A percentile compares a stretch with the other conserved stretches of the same genome.
phyloP scores from a whole-genome alignment of 805 yeast genomes.

The Spathaspora sp. region DNA sequence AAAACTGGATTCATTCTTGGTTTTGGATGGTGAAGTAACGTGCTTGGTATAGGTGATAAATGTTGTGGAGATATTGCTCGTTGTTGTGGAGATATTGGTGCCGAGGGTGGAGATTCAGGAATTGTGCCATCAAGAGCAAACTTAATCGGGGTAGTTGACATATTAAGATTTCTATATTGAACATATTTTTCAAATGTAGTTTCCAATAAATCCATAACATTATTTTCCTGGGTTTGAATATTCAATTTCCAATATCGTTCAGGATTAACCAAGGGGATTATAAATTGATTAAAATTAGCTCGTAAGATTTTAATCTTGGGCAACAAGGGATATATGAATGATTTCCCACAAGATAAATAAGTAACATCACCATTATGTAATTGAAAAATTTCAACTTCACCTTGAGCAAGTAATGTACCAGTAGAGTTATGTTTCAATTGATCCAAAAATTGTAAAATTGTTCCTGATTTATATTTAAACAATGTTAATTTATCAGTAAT shows the following conservation, averaged over 20 bases:
- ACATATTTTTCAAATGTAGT: slow-evolving; percentile 38
- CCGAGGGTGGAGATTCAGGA: slow-evolving; percentile 44
- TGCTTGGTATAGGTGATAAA: not conserved
- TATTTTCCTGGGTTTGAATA: slow-evolving; percentile 27
- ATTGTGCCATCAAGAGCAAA: slow-evolving; percentile 9
- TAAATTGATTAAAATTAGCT: slow-evolving; percentile 44
- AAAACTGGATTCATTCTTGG: not conserved
- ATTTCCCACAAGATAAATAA: slow-evolving; percentile 61
- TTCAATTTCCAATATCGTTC: slow-evolving; percentile 68
- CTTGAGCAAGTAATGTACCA: slow-evolving; percentile 58
- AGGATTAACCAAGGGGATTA: slow-evolving; percentile 69
- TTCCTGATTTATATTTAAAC: slow-evolving; percentile 28
- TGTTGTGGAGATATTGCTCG: not conserved
- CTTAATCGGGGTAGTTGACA: not conserved
- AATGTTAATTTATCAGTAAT: slow-evolving; percentile 35
- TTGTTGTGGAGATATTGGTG: slow-evolving; percentile 32
- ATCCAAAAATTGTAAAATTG: slow-evolving; percentile 29
- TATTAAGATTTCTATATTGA: slow-evolving; percentile 35
- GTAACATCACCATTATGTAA: slow-evolving; percentile 55
- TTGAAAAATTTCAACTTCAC: slow-evolving; percentile 56
- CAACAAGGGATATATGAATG: slow-evolving; percentile 69
- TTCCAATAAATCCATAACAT: slow-evolving; percentile 25
- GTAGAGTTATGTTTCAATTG: slow-evolving; percentile 9
- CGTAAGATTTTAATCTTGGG: slow-evolving; percentile 60
- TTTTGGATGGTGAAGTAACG: not conserved